Evolutionary conservation across 106 monocot species (phyloP), one percentile per base, ranked within the genome.

Genomic region (Apostasia ramifera): DNA sequence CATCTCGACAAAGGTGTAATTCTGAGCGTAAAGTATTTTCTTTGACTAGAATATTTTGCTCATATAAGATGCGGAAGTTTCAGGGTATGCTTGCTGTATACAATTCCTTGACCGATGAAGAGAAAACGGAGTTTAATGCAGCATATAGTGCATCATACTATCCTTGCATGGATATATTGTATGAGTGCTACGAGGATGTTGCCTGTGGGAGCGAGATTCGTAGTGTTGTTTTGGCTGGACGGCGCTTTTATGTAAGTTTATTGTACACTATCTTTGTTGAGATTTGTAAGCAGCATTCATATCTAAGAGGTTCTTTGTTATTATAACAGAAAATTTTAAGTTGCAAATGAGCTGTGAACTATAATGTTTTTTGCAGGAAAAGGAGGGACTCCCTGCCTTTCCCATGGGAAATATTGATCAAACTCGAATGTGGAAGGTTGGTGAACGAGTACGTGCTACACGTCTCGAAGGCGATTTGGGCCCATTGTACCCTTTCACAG

Each of bases 321-420:
- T 53, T 53, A 53, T 53, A 11, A 53, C 5, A 53, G 11, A 11
- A 5, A 53, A 11, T 53, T 53, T 26, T 26, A 26, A 26, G 8
- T 50, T 4, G 6, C 50, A 58, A 10, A n/a, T 3, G 57, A 58
- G 57, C 3, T 58, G 5, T 62, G 9, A 1, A 7, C 6, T 8
- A 62, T 44, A 9, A 12, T 51, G 14, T 50, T 67, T 15, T 50
- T 67, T 7, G 72, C 79, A 88, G 85, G 91, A 94, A 74, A 88
- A 94, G 68, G 94, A 94, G 14, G 91, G 91, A 1, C 74, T 94
- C 2, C 91, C 94, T 38, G 88, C 91, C 67, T 91, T 94, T 70
- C 94, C 94, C 4, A 91, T 94, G 91, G 90, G 90, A 44, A 94
- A 87, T 12, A 91, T 94, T 52, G 91, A 91, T 72, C 94, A 94